Evolutionary conservation across 2,329 filamentous ascomycete genomes (phyloP), one percentile per base, ranked within the genome.

Genomic region (Colletotrichum navitas): DNA sequence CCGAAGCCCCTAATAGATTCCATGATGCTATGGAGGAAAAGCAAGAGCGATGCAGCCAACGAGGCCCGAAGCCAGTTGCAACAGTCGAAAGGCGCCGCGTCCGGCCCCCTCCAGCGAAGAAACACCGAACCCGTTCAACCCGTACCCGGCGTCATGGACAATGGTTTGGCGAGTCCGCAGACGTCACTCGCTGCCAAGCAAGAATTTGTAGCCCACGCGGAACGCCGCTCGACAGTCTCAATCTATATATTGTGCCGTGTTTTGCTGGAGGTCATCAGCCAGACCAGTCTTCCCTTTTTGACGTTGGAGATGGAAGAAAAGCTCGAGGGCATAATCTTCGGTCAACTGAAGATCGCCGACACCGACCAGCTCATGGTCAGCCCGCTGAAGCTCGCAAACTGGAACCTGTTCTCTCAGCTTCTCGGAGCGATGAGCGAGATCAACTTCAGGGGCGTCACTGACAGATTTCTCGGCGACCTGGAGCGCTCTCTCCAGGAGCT

Each of bases 21-120:
- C 26, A 94, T 99, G 80, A 99, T 99, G 94, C 88, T 97, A 41
- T 99, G 96, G 96, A 91, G 96, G 67, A 98, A 98, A 81, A 93
- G 90, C 74, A 98, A 98, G 84, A 97, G 94, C 74, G 95, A 98
- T 81, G 91, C 92, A 29, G 94, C 95, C 36, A 92, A 90, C 76
- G 89, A 92, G 74, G 91, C 92, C 36, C 86, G 90, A 29, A 81
- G 75, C 55, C 86, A 90, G 76, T 81, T 90, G 29, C 88, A 90
- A 75, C 88, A 90, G 66, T 80, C 84, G 26, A 85, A 84, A 21
- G 79, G 80, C 43, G 80, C 79, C 52, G 76, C 79, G 6, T 83
- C 81, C 10, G 87, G 81, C 49, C 85, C 85, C 8, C 82, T 94
- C 29, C 83, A 90, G 69, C 89, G 92, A 74, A 88, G 93, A 71